A percentile compares a stretch with the other conserved stretches of the same genome.
Conservation (phyloP, 2,329 filamentous ascomycete genomes). For the Claviceps maximensis region DNA sequence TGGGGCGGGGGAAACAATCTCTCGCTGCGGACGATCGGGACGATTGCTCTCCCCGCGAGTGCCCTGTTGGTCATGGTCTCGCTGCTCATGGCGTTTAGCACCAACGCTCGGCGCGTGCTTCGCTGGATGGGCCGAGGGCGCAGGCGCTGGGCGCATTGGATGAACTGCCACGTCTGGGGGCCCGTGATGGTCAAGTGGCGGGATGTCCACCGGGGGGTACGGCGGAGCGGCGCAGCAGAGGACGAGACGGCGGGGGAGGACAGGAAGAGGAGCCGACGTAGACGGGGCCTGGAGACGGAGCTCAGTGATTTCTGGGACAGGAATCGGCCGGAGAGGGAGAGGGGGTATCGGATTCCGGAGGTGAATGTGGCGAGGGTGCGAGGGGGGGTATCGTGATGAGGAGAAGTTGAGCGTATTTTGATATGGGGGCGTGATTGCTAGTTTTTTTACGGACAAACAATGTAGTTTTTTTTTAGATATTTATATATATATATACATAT, state of each 20-base stretch:
- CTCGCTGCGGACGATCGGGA: conserved; percentile 30
- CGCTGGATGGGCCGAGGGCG: conserved; percentile 12
- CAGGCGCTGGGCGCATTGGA: conserved; percentile 7
- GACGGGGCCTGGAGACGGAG: conserved; percentile 16
- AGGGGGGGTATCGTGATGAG: not conserved
- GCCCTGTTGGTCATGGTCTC: conserved; percentile 34
- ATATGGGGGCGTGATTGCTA: no score
- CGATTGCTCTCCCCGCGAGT: conserved; percentile 35
- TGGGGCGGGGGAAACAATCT: conserved; percentile 39
- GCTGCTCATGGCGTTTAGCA: conserved; percentile 43
- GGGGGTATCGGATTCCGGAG: conserved; percentile 25
- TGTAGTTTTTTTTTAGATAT: no score
- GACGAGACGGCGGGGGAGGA: conserved; percentile 7
- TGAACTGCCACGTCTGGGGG: conserved; percentile 12
- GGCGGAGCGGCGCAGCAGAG: conserved; percentile 2
- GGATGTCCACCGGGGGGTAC: no score
- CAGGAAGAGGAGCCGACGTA: not conserved
- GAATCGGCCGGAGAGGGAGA: conserved; percentile 25
- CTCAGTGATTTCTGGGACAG: conserved; percentile 29
- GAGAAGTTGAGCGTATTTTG: no score
- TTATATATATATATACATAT: no score
- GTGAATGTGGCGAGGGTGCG: conserved; percentile 19
- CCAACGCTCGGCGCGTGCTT: conserved; percentile 23
- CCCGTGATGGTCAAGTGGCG: conserved; percentile 9
- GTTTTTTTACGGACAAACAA: no score